phyloP scores from a whole-genome alignment of 352 stramenopile genomes.

The Ophiocytium majus region DNA sequence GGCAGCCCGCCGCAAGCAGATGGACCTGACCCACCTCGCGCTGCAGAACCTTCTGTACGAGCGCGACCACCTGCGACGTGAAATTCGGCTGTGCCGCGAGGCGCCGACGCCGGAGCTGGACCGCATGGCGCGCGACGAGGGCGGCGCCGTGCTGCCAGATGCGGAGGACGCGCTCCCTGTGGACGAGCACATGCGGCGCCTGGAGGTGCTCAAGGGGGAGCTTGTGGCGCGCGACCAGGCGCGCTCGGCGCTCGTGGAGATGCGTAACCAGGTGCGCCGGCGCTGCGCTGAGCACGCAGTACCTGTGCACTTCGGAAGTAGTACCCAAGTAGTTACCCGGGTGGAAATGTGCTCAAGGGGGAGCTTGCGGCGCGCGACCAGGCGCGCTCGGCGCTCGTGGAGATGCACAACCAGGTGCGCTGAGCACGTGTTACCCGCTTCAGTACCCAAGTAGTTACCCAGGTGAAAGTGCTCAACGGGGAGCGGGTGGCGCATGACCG shows the following conservation, averaged over 20 bases:
- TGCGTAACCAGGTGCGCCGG: no score
- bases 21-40: constrained; percentile 57
- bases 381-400: not conserved
- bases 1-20: constrained; percentile 46
- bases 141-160: constrained; percentile 38
- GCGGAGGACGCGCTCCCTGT: constrained; percentile 25
- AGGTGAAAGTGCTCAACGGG: constrained; percentile 30
- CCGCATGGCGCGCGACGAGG: constrained; percentile 58
- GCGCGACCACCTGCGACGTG: constrained; percentile 56
- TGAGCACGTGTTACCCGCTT: no score
- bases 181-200: constrained; percentile 38
- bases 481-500: constrained; percentile 23
- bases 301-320: no score
- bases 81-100: constrained; percentile 59
- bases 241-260: not conserved
- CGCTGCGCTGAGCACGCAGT: no score
- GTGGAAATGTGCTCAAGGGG: not conserved
- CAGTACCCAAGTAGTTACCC: no score
- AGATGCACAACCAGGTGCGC: not conserved
- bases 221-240: constrained; percentile 21
- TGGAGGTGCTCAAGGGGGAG: constrained; percentile 34
- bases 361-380: not conserved
- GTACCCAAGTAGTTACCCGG: no score
- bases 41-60: constrained; percentile 62
- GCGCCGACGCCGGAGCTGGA: constrained; percentile 47